Percentiles rank a stretch among this genome's conserved stretches.
Conservation (phyloP, 2,329 filamentous ascomycete species). For the Hymenoscyphus fraxineus region DNA sequence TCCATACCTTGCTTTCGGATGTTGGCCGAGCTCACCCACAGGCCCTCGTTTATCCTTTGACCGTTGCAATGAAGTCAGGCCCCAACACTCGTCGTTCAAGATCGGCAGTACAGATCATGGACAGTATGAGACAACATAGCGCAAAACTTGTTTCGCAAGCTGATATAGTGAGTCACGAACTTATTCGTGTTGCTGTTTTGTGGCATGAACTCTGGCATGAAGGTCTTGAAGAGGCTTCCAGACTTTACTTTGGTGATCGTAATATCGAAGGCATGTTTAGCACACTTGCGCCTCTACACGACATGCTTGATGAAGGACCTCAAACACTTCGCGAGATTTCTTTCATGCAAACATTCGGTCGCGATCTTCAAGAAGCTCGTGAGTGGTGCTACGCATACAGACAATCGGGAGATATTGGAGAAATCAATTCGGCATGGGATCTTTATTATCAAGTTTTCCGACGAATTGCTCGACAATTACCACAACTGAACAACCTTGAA, state of each 20-base stretch:
- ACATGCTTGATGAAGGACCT: slow-evolving; percentile 83
- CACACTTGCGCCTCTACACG: slow-evolving; percentile 84
- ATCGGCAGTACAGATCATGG: slow-evolving; percentile 92
- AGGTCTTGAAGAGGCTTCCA: slow-evolving; percentile 90
- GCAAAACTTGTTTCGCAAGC: slow-evolving; percentile 90
- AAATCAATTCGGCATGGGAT: slow-evolving; percentile 98
- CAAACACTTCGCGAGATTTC: slow-evolving; percentile 95
- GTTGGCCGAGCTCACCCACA: slow-evolving; percentile 94
- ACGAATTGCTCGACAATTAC: slow-evolving; percentile 87
- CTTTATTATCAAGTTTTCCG: slow-evolving; percentile 98
- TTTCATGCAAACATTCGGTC: slow-evolving; percentile 94
- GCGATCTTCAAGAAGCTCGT: slow-evolving; percentile 88
- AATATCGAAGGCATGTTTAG: slow-evolving; percentile 98
- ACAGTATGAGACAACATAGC: slow-evolving; percentile 95
- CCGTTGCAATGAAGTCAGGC: slow-evolving; percentile 92
- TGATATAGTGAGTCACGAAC: slow-evolving; percentile 89
- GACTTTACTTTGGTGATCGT: slow-evolving; percentile 94
- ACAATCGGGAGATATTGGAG: slow-evolving; percentile 81
- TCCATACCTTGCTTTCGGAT: slow-evolving; percentile 88
- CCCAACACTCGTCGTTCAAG: slow-evolving; percentile 79
- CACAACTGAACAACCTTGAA: slow-evolving; percentile 88
- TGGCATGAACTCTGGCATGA: slow-evolving; percentile 99
- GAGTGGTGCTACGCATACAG: slow-evolving; percentile 96
- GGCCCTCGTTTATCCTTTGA: slow-evolving; percentile 92
- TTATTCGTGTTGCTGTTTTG: slow-evolving; percentile 92